Percentiles rank a stretch among this genome's conserved stretches.
phyloP scores from a whole-genome alignment of 208 protist species.

The Trypanosoma mega region DNA sequence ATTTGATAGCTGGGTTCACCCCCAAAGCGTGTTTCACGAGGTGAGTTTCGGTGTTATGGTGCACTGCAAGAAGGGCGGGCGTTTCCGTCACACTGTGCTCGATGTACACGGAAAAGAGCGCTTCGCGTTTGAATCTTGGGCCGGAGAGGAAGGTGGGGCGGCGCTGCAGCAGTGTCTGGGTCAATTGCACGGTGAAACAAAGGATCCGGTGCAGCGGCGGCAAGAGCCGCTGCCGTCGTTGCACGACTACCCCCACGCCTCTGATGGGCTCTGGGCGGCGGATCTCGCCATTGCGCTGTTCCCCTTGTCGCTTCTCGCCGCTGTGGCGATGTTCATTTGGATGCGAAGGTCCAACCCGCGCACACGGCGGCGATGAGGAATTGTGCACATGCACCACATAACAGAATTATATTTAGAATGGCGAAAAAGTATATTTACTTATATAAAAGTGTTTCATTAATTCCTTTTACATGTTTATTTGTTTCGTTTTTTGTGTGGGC shows the following conservation, averaged over 20 bases:
- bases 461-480: background rate
- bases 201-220: background rate
- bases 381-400: background rate
- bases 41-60: conserved; percentile 23
- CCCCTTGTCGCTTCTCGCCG: too few relatives aligned
- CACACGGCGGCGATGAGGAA: too few relatives aligned
- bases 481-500: conserved; percentile 12
- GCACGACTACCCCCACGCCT: too few relatives aligned
- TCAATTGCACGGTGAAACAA: background rate
- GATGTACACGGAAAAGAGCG: conserved; percentile 8
- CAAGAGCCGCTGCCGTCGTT: background rate
- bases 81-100: conserved; percentile 22
- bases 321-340: too few relatives aligned
- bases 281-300: too few relatives aligned
- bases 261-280: too few relatives aligned
- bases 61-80: conserved; percentile 25
- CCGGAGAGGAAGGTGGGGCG: background rate
- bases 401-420: background rate
- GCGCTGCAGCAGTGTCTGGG: conserved; percentile 4
- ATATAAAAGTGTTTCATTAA: background rate
- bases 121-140: conserved; percentile 17
- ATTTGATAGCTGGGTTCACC: conserved; percentile 8
- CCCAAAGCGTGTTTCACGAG: conserved; percentile 25
- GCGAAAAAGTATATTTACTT: background rate
- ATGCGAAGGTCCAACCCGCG: too few relatives aligned